phyloP scores from a whole-genome alignment of 2,329 filamentous ascomycete genomes.

The Colletotrichum siamense region DNA sequence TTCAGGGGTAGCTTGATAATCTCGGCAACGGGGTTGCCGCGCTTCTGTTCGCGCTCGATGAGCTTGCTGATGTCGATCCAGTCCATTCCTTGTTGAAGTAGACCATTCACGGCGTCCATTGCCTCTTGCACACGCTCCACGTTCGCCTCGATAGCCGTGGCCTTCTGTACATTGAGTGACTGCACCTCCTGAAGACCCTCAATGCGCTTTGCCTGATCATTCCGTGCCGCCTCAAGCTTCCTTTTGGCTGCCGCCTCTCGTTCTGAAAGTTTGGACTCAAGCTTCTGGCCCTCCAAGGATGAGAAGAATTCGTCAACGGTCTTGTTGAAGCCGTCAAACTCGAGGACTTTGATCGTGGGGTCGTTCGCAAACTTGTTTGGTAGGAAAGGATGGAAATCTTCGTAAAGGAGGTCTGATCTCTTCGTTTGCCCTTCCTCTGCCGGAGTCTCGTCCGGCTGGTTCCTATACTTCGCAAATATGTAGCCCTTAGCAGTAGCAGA shows the following conservation, averaged over 20 bases:
- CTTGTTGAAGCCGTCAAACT: slow-evolving; percentile 86
- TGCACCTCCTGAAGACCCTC: slow-evolving; percentile 84
- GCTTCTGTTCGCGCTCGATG: slow-evolving; percentile 84
- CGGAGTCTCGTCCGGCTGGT: slow-evolving; percentile 24
- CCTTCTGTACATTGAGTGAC: slow-evolving; percentile 84
- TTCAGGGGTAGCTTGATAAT: slow-evolving; percentile 89
- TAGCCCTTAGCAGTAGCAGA: slow-evolving; percentile 76
- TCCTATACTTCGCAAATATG: slow-evolving; percentile 77
- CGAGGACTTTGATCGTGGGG: slow-evolving; percentile 69
- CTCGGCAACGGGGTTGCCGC: slow-evolving; percentile 83
- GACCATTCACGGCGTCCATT: slow-evolving; percentile 87
- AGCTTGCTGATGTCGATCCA: slow-evolving; percentile 91
- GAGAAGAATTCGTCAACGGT: slow-evolving; percentile 98
- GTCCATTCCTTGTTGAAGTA: slow-evolving; percentile 96
- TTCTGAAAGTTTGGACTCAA: slow-evolving; percentile 83
- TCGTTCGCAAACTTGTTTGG: slow-evolving; percentile 80
- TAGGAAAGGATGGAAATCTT: slow-evolving; percentile 94
- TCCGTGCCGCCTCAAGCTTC: slow-evolving; percentile 83
- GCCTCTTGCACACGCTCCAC: slow-evolving; percentile 90
- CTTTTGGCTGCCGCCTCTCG: slow-evolving; percentile 80
- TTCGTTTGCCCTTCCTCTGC: slow-evolving; percentile 40
- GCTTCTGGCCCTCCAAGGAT: slow-evolving; percentile 90
- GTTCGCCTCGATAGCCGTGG: slow-evolving; percentile 89
- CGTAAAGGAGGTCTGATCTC: slow-evolving; percentile 70
- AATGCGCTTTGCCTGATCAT: slow-evolving; percentile 85